Conservation (phyloP, 1,139 yeast genomes). For the Candida smagusa region DNA sequence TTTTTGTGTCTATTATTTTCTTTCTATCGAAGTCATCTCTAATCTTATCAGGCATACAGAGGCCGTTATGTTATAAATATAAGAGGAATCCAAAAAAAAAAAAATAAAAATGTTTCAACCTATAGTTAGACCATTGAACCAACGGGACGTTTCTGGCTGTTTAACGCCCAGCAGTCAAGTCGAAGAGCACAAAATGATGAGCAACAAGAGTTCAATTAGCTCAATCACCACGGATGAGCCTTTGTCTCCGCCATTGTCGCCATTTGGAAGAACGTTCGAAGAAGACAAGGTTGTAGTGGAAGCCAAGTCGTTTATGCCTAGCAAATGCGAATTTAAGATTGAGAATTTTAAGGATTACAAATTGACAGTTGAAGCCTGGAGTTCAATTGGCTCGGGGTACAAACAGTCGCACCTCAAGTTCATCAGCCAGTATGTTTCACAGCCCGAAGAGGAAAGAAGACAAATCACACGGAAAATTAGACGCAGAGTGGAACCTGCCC, state of each 20-base stretch:
- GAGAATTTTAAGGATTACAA: slow-evolving; percentile 46
- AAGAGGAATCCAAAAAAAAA: slow-evolving; percentile 1
- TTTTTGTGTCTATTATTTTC: slow-evolving; percentile 2
- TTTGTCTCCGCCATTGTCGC: slow-evolving; percentile 53
- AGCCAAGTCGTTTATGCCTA: slow-evolving; percentile 18
- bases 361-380: slow-evolving; percentile 53
- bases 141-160: slow-evolving; percentile 34
- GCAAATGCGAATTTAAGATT: slow-evolving; percentile 37
- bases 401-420: slow-evolving; percentile 48
- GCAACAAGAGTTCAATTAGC: slow-evolving; percentile 1
- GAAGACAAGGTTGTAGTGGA: slow-evolving; percentile 8
- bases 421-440: slow-evolving; percentile 44
- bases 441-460: slow-evolving; percentile 6
- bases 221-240: slow-evolving; percentile 5
- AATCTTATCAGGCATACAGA: slow-evolving; percentile 1
- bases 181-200: slow-evolving; percentile 8
- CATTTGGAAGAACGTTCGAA: slow-evolving; percentile 8
- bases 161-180: slow-evolving; percentile 33
- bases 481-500: slow-evolving; percentile 7
- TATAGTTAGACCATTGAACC: slow-evolving; percentile 25
- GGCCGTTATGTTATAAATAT: background rate
- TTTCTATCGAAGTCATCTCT: slow-evolving; percentile 5
- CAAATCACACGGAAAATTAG: slow-evolving; percentile 11
- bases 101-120: slow-evolving; percentile 30
- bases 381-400: slow-evolving; percentile 37